Evolutionary conservation across 495 filamentous ascomycete species (phyloP).

Genomic region (Rhypophila decipiens): DNA sequence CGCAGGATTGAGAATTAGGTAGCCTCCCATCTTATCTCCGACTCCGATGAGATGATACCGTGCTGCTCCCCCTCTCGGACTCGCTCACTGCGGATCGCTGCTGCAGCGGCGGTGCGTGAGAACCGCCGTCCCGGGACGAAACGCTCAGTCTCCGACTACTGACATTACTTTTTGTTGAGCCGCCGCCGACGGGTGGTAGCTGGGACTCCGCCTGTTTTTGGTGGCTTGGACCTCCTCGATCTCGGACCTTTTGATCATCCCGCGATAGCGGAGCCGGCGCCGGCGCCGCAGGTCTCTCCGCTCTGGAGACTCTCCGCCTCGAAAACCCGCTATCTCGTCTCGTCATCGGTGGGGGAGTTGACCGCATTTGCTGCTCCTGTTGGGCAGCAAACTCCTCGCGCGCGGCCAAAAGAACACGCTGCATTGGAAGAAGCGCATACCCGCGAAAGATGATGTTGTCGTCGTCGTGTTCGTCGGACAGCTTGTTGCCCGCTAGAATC

Average conservation of each 20-base stretch:
- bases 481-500: constrained; percentile 19
- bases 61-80: not conserved
- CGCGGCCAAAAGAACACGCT: constrained; percentile 46
- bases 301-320: not conserved
- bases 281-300: too few species aligned
- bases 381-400: not conserved
- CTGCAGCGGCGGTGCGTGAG: not conserved
- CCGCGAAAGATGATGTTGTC: constrained; percentile 27
- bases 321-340: not conserved
- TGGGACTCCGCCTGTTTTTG: not conserved
- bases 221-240: too few species aligned
- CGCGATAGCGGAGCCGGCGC: too few species aligned
- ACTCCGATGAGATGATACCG: too few species aligned
- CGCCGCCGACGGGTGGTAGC: too few species aligned
- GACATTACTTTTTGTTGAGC: too few species aligned
- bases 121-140: not conserved
- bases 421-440: constrained; percentile 33
- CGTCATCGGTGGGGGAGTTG: too few species aligned
- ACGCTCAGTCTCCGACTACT: not conserved
- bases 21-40: not conserved
- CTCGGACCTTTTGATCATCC: too few species aligned
- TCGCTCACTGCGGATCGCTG: not conserved
- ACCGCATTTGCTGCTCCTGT: not conserved
- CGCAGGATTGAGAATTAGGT: too few species aligned
- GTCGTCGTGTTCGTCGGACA: constrained; percentile 3